Percentiles rank a stretch among this genome's conserved stretches.
Evolutionary conservation across 2,329 filamentous ascomycete genomes (phyloP).

Genomic region (Colletotrichum orchidophilum): DNA sequence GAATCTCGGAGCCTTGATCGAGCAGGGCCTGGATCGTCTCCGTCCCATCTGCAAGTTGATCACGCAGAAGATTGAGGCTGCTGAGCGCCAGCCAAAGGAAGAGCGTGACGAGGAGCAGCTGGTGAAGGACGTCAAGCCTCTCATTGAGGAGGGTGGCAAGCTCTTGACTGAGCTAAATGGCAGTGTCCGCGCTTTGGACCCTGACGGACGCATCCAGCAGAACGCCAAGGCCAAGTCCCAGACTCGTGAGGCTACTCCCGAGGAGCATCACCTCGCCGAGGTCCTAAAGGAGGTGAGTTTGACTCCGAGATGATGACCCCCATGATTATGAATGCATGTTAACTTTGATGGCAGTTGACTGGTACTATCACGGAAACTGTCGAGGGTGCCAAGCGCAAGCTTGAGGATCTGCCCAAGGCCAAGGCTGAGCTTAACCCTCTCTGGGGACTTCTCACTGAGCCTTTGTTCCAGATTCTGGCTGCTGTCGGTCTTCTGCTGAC

Average conservation of each 20-base stretch:
- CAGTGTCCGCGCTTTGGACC: conserved; percentile 85
- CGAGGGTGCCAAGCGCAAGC: conserved; percentile 87
- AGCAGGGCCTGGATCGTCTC: conserved; percentile 84
- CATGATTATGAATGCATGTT: not conserved
- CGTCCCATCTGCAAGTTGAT: conserved; percentile 89
- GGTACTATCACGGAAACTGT: conserved; percentile 83
- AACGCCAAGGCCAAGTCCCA: conserved; percentile 85
- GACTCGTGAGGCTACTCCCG: conserved; percentile 78
- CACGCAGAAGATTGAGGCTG: conserved; percentile 82
- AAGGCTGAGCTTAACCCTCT: conserved; percentile 96
- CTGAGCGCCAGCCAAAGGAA: conserved; percentile 83
- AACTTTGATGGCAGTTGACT: conserved; percentile 65
- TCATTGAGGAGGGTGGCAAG: conserved; percentile 85
- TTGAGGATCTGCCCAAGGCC: conserved; percentile 90
- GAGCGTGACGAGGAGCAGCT: conserved; percentile 91
- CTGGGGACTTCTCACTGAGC: conserved; percentile 84
- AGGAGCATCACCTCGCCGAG: conserved; percentile 87
- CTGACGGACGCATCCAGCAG: conserved; percentile 84
- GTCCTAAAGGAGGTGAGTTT: conserved; percentile 75
- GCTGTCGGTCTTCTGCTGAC: conserved; percentile 85
- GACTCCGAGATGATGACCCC: not conserved
- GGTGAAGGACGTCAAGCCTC: conserved; percentile 84
- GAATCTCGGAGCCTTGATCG: conserved; percentile 77
- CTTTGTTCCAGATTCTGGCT: conserved; percentile 90
- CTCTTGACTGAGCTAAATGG: conserved; percentile 90